Evolutionary conservation across 768 basidiomycete species (phyloP).

Genomic region (Suillus spraguei): DNA sequence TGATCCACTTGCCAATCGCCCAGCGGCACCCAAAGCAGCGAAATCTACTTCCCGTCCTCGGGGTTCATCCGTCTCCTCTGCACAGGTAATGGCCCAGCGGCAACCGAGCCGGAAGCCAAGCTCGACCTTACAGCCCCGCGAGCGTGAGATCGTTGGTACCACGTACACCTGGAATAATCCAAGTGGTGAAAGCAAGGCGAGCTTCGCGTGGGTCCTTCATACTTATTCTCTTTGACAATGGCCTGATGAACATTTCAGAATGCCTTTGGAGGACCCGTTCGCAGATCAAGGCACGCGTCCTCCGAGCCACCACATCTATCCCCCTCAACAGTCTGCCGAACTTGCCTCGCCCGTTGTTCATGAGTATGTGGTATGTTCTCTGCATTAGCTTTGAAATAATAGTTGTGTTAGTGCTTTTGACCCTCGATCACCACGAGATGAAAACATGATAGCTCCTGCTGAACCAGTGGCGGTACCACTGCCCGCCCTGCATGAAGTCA

Average conservation of each 20-base stretch:
- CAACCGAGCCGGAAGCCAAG: constrained; percentile 29
- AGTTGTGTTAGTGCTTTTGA: constrained; percentile 19
- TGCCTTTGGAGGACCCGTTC: constrained; percentile 30
- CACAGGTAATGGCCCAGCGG: constrained; percentile 20
- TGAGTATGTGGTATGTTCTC: constrained; percentile 24
- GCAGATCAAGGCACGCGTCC: constrained; percentile 23
- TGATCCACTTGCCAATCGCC: not conserved
- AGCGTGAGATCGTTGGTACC: constrained; percentile 32
- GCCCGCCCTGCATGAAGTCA: constrained; percentile 38
- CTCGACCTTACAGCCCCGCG: constrained; percentile 25
- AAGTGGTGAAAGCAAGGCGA: constrained; percentile 23
- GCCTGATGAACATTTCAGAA: not conserved
- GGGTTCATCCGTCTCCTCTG: constrained; percentile 29
- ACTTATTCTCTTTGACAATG: not conserved
- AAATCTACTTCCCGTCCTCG: constrained; percentile 28
- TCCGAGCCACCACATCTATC: constrained; percentile 8
- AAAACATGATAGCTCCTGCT: constrained; percentile 24
- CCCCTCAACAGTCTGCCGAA: constrained; percentile 5
- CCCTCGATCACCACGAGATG: constrained; percentile 37
- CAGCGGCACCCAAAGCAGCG: constrained; percentile 20
- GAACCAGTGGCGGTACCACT: constrained; percentile 32
- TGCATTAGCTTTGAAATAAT: not conserved
- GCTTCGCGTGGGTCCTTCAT: constrained; percentile 21
- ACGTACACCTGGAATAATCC: constrained; percentile 35
- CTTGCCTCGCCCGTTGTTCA: constrained; percentile 16